Percentiles rank a stretch among this genome's conserved stretches.
phyloP scores from a whole-genome alignment of 2,329 filamentous ascomycete genomes.

The Ophiosphaerella korrae region DNA sequence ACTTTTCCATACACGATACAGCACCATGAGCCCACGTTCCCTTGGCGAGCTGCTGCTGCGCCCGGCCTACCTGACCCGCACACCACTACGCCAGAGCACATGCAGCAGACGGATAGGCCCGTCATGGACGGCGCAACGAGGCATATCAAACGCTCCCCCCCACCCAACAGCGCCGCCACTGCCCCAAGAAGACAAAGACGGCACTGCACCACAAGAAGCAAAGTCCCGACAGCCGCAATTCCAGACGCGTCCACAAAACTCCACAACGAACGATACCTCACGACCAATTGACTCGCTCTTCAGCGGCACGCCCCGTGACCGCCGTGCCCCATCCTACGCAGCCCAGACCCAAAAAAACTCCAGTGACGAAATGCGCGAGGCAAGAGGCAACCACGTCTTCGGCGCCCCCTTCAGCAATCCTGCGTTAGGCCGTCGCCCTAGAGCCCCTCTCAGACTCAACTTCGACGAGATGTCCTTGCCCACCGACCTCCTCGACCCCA shows the following conservation, averaged over 20 bases:
- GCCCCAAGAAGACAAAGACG: slow-evolving; percentile 6
- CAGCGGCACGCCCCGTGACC: slow-evolving; percentile 8
- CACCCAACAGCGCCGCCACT: slow-evolving; percentile 17
- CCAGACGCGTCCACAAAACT: background rate
- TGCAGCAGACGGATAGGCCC: slow-evolving; percentile 11
- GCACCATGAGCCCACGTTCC: slow-evolving; percentile 37
- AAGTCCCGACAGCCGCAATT: background rate
- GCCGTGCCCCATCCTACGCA: slow-evolving; percentile 2
- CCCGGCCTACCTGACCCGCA: slow-evolving; percentile 29
- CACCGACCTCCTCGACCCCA: slow-evolving; percentile 17
- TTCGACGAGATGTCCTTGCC: slow-evolving; percentile 28
- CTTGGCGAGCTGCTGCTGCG: slow-evolving; percentile 41
- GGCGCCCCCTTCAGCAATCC: slow-evolving; percentile 21
- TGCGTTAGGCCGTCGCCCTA: slow-evolving; percentile 1
- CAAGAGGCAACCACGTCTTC: slow-evolving; percentile 18
- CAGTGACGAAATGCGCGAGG: slow-evolving; percentile 5
- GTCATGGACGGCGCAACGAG: slow-evolving; percentile 21
- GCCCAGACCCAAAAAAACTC: slow-evolving; percentile 4
- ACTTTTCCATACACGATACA: background rate
- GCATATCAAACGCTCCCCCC: slow-evolving; percentile 11
- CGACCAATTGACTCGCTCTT: slow-evolving; percentile 34
- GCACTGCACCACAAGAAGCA: background rate
- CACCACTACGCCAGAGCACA: slow-evolving; percentile 14
- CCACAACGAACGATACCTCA: slow-evolving; percentile 12
- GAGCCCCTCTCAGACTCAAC: slow-evolving; percentile 6